Conservation (phyloP, 2,329 filamentous ascomycete genomes). For the Penicillium aurantiogriseum region DNA sequence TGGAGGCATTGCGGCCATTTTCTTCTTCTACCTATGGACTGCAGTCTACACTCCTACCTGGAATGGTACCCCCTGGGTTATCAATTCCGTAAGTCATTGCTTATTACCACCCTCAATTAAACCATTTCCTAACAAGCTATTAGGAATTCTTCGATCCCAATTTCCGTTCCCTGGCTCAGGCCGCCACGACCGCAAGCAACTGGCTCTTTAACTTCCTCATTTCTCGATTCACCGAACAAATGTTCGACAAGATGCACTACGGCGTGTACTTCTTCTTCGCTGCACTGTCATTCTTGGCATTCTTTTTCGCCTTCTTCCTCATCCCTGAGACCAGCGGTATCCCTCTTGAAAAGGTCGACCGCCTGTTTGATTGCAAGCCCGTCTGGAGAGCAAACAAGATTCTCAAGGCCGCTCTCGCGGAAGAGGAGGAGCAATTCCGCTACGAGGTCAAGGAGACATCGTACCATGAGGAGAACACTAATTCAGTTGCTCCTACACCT, state of each 20-base stretch:
- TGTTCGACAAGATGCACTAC: constrained; percentile 49
- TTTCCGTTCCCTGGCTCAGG: constrained; percentile 67
- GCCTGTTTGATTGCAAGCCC: constrained; percentile 52
- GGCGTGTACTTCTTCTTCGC: constrained; percentile 71
- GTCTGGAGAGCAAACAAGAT: constrained; percentile 37
- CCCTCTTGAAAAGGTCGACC: constrained; percentile 64
- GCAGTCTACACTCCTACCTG: constrained; percentile 69
- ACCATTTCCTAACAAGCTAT: constrained; percentile 9
- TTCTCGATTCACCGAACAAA: constrained; percentile 41
- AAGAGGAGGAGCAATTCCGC: constrained; percentile 39
- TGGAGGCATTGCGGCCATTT: constrained; percentile 46
- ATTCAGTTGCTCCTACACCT: not conserved
- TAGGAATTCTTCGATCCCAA: constrained; percentile 70
- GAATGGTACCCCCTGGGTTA: constrained; percentile 74
- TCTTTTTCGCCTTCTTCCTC: constrained; percentile 61
- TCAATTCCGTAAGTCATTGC: constrained; percentile 53
- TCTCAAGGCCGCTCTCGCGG: constrained; percentile 34
- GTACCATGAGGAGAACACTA: constrained; percentile 20
- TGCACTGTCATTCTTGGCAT: constrained; percentile 58
- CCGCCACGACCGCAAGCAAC: constrained; percentile 54
- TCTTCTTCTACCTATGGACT: constrained; percentile 74
- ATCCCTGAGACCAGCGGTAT: constrained; percentile 66
- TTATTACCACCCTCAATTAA: not conserved
- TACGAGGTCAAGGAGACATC: constrained; percentile 27
- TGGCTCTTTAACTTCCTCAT: constrained; percentile 40